Conservation (phyloP, 352 stramenopile species). For the Phytophthora sp. region DNA sequence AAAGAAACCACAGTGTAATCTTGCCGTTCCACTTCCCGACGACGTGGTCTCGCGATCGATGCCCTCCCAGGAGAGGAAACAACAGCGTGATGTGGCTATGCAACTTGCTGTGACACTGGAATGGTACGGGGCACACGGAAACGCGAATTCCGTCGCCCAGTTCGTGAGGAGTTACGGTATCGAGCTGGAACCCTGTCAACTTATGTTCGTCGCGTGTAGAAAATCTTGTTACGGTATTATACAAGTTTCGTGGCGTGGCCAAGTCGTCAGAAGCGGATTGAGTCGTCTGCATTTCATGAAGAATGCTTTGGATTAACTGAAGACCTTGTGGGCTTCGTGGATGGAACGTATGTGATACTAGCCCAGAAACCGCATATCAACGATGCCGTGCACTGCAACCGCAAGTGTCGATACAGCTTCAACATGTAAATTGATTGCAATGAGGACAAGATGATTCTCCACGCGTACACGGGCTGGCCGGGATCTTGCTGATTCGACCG, state of each 20-base stretch:
- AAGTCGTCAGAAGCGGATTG: not conserved
- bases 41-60: too few relatives aligned
- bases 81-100: not conserved
- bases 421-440: not conserved
- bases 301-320: conserved; percentile 1
- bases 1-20: too few relatives aligned
- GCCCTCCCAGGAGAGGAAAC: not conserved
- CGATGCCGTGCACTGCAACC: not conserved
- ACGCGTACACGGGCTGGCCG: too few relatives aligned
- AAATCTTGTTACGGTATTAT: not conserved
- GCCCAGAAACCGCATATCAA: conserved; percentile 9
- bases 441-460: not conserved
- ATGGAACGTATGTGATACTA: not conserved
- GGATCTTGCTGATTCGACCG: too few relatives aligned
- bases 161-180: not conserved
- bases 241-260: not conserved
- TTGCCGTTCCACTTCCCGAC: too few relatives aligned
- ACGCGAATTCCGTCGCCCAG: not conserved
- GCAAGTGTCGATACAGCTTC: too few relatives aligned
- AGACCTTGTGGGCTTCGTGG: conserved; percentile 7
- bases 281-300: not conserved
- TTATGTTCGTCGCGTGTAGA: not conserved
- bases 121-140: not conserved
- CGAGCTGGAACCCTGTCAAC: not conserved
- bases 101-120: not conserved